These are phyloP conservation scores for Wallacemonas rigidus DNA, from an alignment of 208 protist species.

Conservation along the genomic window DNA sequence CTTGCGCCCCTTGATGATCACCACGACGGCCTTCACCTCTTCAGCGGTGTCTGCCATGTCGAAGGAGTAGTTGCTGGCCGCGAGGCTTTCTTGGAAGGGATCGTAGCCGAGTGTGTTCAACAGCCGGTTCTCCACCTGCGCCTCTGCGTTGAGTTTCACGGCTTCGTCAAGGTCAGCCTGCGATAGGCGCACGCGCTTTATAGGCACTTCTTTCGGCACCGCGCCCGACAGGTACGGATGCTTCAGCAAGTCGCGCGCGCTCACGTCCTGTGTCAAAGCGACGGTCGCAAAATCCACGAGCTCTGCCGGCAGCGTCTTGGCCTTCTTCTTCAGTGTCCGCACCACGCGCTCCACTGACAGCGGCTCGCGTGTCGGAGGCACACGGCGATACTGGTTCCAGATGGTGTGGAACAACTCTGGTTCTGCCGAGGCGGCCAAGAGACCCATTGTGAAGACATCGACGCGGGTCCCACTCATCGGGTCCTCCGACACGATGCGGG, in stretches of 20 bases:
- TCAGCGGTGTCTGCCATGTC: constrained; percentile 1
- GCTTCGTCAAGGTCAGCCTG: constrained; percentile 41
- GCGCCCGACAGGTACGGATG: constrained; percentile 54
- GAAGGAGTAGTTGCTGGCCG: constrained; percentile 20
- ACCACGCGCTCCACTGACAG: constrained; percentile 41
- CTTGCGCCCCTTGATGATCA: constrained; percentile 44
- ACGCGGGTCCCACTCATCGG: constrained; percentile 37
- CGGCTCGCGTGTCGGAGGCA: neutral
- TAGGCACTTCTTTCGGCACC: constrained; percentile 13
- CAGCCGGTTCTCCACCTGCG: constrained; percentile 59
- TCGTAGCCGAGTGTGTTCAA: constrained; percentile 63
- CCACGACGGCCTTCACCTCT: constrained; percentile 21
- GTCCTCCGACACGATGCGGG: constrained; percentile 33
- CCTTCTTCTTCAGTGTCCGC: constrained; percentile 22
- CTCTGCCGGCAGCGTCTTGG: constrained; percentile 23
- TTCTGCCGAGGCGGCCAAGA: constrained; percentile 64
- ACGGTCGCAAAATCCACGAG: constrained; percentile 59
- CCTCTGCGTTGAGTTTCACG: constrained; percentile 40
- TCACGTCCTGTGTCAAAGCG: constrained; percentile 36
- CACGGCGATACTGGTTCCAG: constrained; percentile 34
- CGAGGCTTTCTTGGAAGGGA: constrained; percentile 36
- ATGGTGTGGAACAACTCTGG: constrained; percentile 47
- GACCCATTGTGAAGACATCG: constrained; percentile 75
- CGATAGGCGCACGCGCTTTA: constrained; percentile 39
- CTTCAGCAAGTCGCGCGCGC: constrained; percentile 39